phyloP scores from a whole-genome alignment of 2,329 filamentous ascomycete genomes.

The Apiospora marii region DNA sequence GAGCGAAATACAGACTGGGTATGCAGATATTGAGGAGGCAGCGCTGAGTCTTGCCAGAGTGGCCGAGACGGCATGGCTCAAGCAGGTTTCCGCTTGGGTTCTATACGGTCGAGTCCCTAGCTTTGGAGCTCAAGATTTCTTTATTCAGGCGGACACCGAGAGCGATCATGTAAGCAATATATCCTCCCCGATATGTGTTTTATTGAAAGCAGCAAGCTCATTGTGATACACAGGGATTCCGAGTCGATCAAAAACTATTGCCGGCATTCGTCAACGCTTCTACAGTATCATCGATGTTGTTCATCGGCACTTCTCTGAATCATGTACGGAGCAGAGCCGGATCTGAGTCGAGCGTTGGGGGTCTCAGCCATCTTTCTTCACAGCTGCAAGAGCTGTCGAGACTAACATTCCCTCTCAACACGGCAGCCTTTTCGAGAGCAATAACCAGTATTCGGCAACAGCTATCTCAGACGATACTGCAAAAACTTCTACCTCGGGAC shows the following conservation, averaged over 20 bases:
- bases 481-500: constrained; percentile 79
- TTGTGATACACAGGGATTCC: constrained; percentile 59
- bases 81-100: constrained; percentile 89
- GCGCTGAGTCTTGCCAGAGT: constrained; percentile 76
- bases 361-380: constrained; percentile 68
- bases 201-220: not conserved
- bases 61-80: constrained; percentile 90
- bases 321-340: constrained; percentile 72
- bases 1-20: constrained; percentile 83
- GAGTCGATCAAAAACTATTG: constrained; percentile 65
- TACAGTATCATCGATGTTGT: constrained; percentile 84
- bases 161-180: constrained; percentile 47
- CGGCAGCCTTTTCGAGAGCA: constrained; percentile 72
- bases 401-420: constrained; percentile 77
- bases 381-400: constrained; percentile 75
- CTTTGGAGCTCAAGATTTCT: constrained; percentile 85
- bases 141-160: constrained; percentile 66
- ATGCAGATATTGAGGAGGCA: constrained; percentile 82
- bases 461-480: constrained; percentile 83
- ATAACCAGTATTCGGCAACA: constrained; percentile 81
- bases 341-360: constrained; percentile 53
- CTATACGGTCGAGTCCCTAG: constrained; percentile 84
- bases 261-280: constrained; percentile 80
- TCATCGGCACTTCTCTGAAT: constrained; percentile 88
- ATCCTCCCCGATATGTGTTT: not conserved